Conservation (phyloP, 352 stramenopile species). For the Vaucheria bursata region DNA sequence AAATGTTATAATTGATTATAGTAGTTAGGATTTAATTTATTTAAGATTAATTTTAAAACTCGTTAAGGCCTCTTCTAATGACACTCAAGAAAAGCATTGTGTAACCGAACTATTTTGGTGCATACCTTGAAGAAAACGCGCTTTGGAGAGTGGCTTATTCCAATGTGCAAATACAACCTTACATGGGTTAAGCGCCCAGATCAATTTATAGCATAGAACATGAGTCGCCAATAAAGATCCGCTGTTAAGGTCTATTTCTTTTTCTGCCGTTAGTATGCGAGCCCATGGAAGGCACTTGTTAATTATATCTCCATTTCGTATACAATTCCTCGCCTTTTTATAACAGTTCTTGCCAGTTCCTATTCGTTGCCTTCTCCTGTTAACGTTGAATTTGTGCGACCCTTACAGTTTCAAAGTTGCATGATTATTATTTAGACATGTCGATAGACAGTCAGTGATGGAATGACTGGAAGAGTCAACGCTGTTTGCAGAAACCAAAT, state of each 20-base stretch:
- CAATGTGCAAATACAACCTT: conserved; percentile 26
- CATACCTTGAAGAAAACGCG: too few species aligned
- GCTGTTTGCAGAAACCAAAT: background rate
- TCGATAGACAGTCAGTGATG: background rate
- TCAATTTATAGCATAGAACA: conserved; percentile 27
- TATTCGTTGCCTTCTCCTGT: background rate
- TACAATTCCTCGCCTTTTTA: background rate
- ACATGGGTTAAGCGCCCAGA: conserved; percentile 37
- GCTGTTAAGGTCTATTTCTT: background rate
- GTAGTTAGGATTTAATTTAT: too few species aligned
- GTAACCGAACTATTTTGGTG: too few species aligned
- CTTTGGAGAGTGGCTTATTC: conserved; percentile 28
- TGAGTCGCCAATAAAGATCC: conserved; percentile 8
- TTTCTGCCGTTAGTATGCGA: background rate
- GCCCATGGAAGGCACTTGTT: background rate
- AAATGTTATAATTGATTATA: too few species aligned
- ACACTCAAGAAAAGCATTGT: too few species aligned
- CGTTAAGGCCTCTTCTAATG: too few species aligned
- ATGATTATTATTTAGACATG: background rate
- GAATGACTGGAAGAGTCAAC: background rate
- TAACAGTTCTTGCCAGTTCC: background rate
- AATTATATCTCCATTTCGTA: background rate
- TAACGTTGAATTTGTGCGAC: background rate
- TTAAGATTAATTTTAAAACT: too few species aligned
- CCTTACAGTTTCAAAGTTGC: background rate